These are phyloP conservation scores for Entomophthora muscae DNA, from an alignment of 371 early-diverging fungal species.

Conservation along the genomic window DNA sequence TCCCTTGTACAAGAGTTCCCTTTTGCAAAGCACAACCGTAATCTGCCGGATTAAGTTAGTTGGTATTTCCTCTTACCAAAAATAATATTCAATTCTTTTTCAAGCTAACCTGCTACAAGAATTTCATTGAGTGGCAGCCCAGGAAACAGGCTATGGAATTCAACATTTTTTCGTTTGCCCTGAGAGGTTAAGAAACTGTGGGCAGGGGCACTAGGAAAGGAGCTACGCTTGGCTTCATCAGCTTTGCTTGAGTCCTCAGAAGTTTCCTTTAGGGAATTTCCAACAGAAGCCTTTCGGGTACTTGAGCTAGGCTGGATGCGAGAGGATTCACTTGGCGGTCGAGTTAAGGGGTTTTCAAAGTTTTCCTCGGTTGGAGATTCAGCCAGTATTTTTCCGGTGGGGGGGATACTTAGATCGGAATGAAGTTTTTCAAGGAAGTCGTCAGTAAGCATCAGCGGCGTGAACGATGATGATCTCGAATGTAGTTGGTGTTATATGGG, in stretches of 20 bases:
- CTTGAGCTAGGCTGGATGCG: background rate
- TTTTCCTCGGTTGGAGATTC: background rate
- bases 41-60: conserved; percentile 23
- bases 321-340: background rate
- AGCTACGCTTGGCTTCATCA: background rate
- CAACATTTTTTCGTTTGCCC: conserved; percentile 14
- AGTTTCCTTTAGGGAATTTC: background rate
- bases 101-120: conserved; percentile 34
- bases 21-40: conserved; percentile 83
- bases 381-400: background rate
- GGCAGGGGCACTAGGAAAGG: too few relatives aligned
- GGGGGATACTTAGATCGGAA: background rate
- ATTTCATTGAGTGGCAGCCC: conserved; percentile 39
- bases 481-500: too few relatives aligned
- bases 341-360: background rate
- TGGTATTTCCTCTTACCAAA: too few relatives aligned
- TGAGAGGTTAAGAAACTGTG: too few relatives aligned
- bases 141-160: conserved; percentile 39
- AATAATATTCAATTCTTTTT: background rate
- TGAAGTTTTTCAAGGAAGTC: background rate
- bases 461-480: background rate
- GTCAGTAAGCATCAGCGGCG: background rate
- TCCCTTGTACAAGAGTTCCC: conserved; percentile 80
- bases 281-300: background rate
- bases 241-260: background rate